These are phyloP conservation scores for Ophiostoma piceae DNA, from an alignment of 2,329 filamentous ascomycete genomes.

Conservation along the genomic window DNA sequence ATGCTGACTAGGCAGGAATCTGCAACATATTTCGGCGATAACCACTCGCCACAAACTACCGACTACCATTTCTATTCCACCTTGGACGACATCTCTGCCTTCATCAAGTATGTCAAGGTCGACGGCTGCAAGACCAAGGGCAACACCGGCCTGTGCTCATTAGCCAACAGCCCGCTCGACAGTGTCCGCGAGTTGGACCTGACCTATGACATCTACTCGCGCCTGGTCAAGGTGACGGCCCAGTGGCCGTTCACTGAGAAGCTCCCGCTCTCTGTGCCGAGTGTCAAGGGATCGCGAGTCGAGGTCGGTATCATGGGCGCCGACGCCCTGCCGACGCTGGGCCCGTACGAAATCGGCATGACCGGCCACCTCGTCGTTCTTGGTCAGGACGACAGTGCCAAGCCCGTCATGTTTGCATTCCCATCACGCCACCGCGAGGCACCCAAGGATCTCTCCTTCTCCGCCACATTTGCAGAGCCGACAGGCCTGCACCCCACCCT, in stretches of 20 bases:
- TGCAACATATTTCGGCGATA: constrained; percentile 46
- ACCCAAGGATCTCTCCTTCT: constrained; percentile 48
- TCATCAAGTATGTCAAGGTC: constrained; percentile 50
- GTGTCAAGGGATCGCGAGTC: constrained; percentile 49
- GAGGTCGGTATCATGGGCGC: constrained; percentile 76
- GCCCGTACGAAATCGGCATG: constrained; percentile 69
- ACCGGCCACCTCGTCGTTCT: constrained; percentile 74
- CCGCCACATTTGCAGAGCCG: constrained; percentile 59
- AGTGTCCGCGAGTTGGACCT: constrained; percentile 66
- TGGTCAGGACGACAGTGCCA: constrained; percentile 66
- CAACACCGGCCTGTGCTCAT: constrained; percentile 45
- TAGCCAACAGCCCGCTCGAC: constrained; percentile 41
- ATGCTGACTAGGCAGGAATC: constrained; percentile 50
- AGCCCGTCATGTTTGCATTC: constrained; percentile 76
- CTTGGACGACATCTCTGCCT: constrained; percentile 50
- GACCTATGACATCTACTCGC: constrained; percentile 65
- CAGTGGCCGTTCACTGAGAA: constrained; percentile 51
- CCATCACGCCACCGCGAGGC: constrained; percentile 68
- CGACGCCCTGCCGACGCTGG: constrained; percentile 53
- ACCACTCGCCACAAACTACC: constrained; percentile 51
- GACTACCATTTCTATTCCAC: constrained; percentile 66
- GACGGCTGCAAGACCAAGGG: constrained; percentile 44
- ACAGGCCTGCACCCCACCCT: constrained; percentile 81
- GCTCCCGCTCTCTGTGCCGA: constrained; percentile 40
- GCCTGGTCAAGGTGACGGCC: constrained; percentile 59